Percentiles rank a stretch among this genome's conserved stretches.
Conservation (phyloP, 2,329 filamentous ascomycete genomes). For the Aspergillus sp. region DNA sequence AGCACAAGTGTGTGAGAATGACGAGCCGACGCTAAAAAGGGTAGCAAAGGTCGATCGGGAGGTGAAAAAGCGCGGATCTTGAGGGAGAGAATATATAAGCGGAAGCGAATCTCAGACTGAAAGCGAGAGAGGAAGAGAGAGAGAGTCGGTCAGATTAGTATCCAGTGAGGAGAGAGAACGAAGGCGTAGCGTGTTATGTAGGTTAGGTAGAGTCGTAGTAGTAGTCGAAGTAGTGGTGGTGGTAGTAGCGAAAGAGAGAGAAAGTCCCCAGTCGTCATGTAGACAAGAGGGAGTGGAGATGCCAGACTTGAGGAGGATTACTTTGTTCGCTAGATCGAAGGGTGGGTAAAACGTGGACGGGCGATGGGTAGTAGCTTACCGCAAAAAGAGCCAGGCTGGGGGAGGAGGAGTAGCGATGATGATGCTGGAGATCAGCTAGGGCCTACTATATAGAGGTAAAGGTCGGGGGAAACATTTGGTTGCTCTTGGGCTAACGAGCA, state of each 20-base stretch:
- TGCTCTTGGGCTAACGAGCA: too few species aligned
- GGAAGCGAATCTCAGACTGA: constrained; percentile 16
- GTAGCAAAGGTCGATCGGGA: constrained; percentile 18
- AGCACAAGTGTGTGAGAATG: constrained; percentile 18
- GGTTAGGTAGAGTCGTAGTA: too few species aligned
- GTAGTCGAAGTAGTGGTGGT: too few species aligned
- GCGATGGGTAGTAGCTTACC: not conserved
- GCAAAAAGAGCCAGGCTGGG: too few species aligned
- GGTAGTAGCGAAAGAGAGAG: not conserved
- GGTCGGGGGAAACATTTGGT: too few species aligned
- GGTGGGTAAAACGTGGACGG: too few species aligned
- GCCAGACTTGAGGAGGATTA: constrained; percentile 9
- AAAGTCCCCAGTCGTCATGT: constrained; percentile 24
- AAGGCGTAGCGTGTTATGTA: too few species aligned
- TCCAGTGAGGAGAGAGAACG: too few species aligned
- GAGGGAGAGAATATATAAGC: constrained; percentile 7
- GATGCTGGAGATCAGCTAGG: too few species aligned
- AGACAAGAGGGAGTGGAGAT: constrained; percentile 24
- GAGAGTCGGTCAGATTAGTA: not conserved
- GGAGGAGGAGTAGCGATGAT: too few species aligned
- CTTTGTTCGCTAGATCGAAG: too few species aligned
- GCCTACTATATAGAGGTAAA: too few species aligned
- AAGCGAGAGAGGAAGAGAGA: not conserved
- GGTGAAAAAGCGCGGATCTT: constrained; percentile 6
- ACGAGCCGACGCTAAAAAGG: constrained; percentile 21